phyloP scores from a whole-genome alignment of 179 eudicot genomes.

The Drosera spatulata region DNA sequence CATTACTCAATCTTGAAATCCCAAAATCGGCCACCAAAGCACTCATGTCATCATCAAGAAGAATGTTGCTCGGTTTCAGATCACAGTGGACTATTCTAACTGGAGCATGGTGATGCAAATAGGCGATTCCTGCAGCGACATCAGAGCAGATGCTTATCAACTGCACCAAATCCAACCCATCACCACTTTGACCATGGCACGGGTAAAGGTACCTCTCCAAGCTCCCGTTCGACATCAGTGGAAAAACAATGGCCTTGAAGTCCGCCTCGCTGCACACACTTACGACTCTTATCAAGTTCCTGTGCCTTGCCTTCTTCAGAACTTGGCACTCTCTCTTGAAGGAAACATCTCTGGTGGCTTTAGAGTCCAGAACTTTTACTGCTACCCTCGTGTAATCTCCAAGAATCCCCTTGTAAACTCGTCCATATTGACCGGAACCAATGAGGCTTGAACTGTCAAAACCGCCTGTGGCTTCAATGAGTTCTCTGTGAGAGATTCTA shows the following conservation, averaged over 20 bases:
- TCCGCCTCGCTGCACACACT: slow-evolving; percentile 18
- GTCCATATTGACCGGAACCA: slow-evolving; percentile 20
- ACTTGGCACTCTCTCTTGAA: slow-evolving; percentile 22
- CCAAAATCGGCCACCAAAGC: slow-evolving; percentile 12
- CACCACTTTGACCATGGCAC: slow-evolving; percentile 27
- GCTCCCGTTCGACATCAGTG: slow-evolving; percentile 26
- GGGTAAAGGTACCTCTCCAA: slow-evolving; percentile 20
- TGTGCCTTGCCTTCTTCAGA: slow-evolving; percentile 17
- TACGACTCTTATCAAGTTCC: slow-evolving; percentile 21
- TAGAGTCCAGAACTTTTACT: slow-evolving; percentile 36
- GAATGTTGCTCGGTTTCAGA: slow-evolving; percentile 75
- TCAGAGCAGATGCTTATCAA: slow-evolving; percentile 57
- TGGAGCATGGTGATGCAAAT: slow-evolving; percentile 9
- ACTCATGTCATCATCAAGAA: slow-evolving; percentile 9
- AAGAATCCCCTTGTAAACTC: slow-evolving; percentile 22
- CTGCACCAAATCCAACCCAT: slow-evolving; percentile 44
- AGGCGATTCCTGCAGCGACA: slow-evolving; percentile 47
- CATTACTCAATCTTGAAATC: slow-evolving; percentile 13
- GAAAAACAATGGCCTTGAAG: slow-evolving; percentile 29
- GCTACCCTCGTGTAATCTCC: slow-evolving; percentile 13
- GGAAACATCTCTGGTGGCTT: slow-evolving; percentile 11
- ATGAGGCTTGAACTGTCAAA: slow-evolving; percentile 14
- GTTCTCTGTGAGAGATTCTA: slow-evolving; percentile 22
- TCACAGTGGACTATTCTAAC: slow-evolving; percentile 5
- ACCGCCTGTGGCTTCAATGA: slow-evolving; percentile 34